Evolutionary conservation across 2,329 filamentous ascomycete species (phyloP), one percentile per base, ranked within the genome.

Genomic region (Pseudocercospora vitis): DNA sequence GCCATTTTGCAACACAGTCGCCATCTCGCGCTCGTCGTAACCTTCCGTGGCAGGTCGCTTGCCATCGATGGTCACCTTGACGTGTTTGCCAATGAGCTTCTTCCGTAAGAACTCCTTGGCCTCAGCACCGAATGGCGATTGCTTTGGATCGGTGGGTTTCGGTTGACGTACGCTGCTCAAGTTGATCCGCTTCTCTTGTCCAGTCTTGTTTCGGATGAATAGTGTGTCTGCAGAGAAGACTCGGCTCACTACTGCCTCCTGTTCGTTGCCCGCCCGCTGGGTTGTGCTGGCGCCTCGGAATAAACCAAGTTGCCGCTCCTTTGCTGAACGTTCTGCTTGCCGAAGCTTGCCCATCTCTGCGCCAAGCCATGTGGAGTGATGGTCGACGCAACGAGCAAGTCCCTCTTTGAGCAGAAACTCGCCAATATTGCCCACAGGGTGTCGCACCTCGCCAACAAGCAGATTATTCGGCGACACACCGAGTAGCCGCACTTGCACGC

Each of bases 71-170:
- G 82, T 87, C 52, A 96, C 84, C 71, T 87, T 89, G 61, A 97
- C 90, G 62, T 96, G 89, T 78, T 99, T 99, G 57, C 91, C 94
- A 67, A 99, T 99, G 26, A 96, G 73, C 71, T 86, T 90, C 79
- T 96, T 96, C 51, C 94, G 86, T 60, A 97, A 73, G 69, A 92
- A 97, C 70, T 99, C 94, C 78, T 99, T 99, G 26, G 94, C 92
- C 69, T 96, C 92, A 9, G 94, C 88, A 62, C 85, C 82, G 78
- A 92, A 99, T 0, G 91, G 90, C 33, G 89, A 82, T 73, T 97
- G 92, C 53, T 89, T 87, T 16, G 89, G 82, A 70, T 97, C 92
- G 44, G 85, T 87, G 2, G 88, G 82, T 68, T 95, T 91, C n/a
- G 94, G 94, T 53, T 94, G 92, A 58, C 94, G 86, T 55, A 97